Evolutionary conservation across 2,329 filamentous ascomycete species (phyloP), one percentile per base, ranked within the genome.

Genomic region (Phialophora verrucosa): DNA sequence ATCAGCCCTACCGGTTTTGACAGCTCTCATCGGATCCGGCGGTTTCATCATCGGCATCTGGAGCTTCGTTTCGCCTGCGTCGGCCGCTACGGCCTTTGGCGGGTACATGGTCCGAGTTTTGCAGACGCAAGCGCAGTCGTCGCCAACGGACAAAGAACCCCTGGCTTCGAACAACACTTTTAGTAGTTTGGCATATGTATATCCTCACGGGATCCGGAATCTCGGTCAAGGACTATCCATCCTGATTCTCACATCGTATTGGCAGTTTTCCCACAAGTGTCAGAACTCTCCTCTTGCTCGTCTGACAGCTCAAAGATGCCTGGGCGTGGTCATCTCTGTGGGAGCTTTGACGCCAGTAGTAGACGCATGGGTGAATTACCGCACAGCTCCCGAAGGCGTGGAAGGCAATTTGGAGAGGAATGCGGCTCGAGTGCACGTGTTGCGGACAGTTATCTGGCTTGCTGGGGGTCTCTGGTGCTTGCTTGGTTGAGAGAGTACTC

Each of bases 311-410:
- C 68, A 70, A 35, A 47, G 49, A 31, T 65, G 55, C 38, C 60
- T 71, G 25, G 70, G 70, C 4, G 66, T 71, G 35, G 68, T 71
- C 54, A 64, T 70, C 32, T 50, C 62, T 8, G 55, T 59, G 1
- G 66, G 64, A 11, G 27, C 54, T 17, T 54, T 70, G 49, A 66
- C 66, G 14, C 64, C 63, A 3, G 42, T 67, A 5, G 62, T 67
- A 14, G 68, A 70, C 44, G 61, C 69, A 3, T 17, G 61, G 25
- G 68, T 70, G n/a, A 62, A 61, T 17, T 65, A 64, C 63, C 51
- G 47, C 44, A 50, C 35, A 25, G 62, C 38, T 14, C 27, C 57
- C 4, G 44, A 49, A 14, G 56, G 63, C 1, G 35, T 27, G 8
- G 59, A 59, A 14, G 60, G 38, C 14, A 63, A 42, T 32, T 27